These are phyloP conservation scores for Pythium grandisporangium DNA, from an alignment of 352 stramenopile species.

Conservation along the genomic window DNA sequence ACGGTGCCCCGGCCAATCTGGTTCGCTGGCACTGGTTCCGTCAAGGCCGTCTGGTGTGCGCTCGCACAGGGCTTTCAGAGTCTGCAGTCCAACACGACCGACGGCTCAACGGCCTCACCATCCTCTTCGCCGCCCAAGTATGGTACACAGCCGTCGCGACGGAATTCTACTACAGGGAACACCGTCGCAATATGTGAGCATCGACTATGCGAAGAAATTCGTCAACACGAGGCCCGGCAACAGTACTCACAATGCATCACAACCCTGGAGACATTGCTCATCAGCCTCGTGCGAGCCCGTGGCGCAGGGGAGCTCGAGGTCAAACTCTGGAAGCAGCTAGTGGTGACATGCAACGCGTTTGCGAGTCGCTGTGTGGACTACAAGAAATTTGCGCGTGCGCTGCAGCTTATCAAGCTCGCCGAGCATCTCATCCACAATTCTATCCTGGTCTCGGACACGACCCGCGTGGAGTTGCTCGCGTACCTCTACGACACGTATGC, in stretches of 20 bases:
- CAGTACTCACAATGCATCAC: constrained; percentile 75
- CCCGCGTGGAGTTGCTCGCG: constrained; percentile 63
- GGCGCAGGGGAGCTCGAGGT: constrained; percentile 40
- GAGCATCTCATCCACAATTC: constrained; percentile 71
- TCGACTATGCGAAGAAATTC: constrained; percentile 66
- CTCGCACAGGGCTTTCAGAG: constrained; percentile 43
- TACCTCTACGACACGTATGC: constrained; percentile 84
- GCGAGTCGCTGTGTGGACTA: constrained; percentile 78
- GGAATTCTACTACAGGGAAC: no score
- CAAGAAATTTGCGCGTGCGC: constrained; percentile 58
- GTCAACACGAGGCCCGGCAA: constrained; percentile 67
- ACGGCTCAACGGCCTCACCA: not conserved
- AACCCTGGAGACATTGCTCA: constrained; percentile 66
- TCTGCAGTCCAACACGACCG: constrained; percentile 5
- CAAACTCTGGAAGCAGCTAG: constrained; percentile 86
- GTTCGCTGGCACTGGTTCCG: constrained; percentile 71
- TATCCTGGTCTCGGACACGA: constrained; percentile 34
- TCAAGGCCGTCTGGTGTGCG: constrained; percentile 79
- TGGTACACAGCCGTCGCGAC: not conserved
- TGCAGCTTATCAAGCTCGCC: constrained; percentile 81
- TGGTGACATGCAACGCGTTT: constrained; percentile 88
- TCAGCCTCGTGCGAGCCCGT: constrained; percentile 48
- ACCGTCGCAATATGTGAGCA: constrained; percentile 37
- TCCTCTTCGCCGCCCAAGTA: constrained; percentile 3
- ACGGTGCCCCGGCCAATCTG: constrained; percentile 75